Evolutionary conservation across 2,329 filamentous ascomycete species (phyloP).

Genomic region (Fusarium sp.): DNA sequence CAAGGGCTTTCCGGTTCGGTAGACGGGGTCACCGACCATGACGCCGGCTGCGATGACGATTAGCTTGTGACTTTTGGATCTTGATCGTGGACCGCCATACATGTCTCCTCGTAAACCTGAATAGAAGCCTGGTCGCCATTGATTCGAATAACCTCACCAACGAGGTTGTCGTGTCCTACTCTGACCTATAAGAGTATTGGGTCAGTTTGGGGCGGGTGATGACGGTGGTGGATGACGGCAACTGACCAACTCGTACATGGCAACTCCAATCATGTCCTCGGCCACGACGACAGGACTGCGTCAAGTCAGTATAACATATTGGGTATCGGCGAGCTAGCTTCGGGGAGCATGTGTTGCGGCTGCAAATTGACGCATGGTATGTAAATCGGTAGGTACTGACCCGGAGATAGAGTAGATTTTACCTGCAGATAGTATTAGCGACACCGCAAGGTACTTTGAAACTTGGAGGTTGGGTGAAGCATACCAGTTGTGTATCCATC

Average conservation of each 20-base stretch:
- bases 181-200: constrained; percentile 70
- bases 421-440: constrained; percentile 57
- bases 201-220: constrained; percentile 23
- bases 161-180: constrained; percentile 91
- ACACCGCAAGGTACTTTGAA: constrained; percentile 33
- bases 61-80: constrained; percentile 22
- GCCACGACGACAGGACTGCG: constrained; percentile 90
- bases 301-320: constrained; percentile 49
- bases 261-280: constrained; percentile 98
- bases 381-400: constrained; percentile 56
- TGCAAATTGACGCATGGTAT: constrained; percentile 7
- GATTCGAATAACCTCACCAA: constrained; percentile 98
- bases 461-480: constrained; percentile 33
- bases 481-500: constrained; percentile 58
- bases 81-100: constrained; percentile 61
- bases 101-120: constrained; percentile 99
- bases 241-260: constrained; percentile 98
- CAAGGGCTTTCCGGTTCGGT: constrained; percentile 91
- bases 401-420: constrained; percentile 74
- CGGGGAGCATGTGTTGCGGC: constrained; percentile 10
- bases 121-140: constrained; percentile 95
- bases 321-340: constrained; percentile 6
- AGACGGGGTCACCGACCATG: constrained; percentile 92
- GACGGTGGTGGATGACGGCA: constrained; percentile 17
- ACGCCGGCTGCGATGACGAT: constrained; percentile 78